These are phyloP conservation scores for Ceratobasidium theobromae DNA, from an alignment of 1,284 basidiomycete genomes.

Conservation along the genomic window DNA sequence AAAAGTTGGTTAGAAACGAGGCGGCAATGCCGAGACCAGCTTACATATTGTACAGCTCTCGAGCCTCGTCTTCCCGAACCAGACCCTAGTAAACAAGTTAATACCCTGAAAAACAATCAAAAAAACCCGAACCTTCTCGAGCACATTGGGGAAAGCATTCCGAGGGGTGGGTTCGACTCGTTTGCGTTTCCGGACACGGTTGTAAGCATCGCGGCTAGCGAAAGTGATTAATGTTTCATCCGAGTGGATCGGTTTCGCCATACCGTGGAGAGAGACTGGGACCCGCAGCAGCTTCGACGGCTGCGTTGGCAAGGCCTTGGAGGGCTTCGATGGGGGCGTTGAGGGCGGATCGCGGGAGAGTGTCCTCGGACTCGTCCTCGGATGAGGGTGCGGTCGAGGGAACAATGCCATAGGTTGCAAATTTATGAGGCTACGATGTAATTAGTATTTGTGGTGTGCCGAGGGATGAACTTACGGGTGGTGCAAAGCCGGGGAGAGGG, in stretches of 20 bases:
- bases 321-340: slow-evolving; percentile 92
- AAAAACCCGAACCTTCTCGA: slow-evolving; percentile 64
- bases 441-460: not conserved
- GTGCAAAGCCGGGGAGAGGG: slow-evolving; percentile 83
- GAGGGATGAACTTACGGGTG: slow-evolving; percentile 60
- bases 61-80: slow-evolving; percentile 72
- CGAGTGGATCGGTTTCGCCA: not conserved
- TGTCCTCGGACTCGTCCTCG: slow-evolving; percentile 85
- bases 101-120: not conserved
- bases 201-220: slow-evolving; percentile 22
- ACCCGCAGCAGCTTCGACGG: slow-evolving; percentile 84
- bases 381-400: slow-evolving; percentile 78
- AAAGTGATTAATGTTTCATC: not conserved
- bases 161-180: slow-evolving; percentile 83
- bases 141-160: slow-evolving; percentile 80
- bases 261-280: slow-evolving; percentile 47
- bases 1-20: slow-evolving; percentile 40
- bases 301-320: slow-evolving; percentile 89
- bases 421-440: slow-evolving; percentile 71
- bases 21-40: slow-evolving; percentile 34
- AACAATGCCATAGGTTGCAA: slow-evolving; percentile 86
- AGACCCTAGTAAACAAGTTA: slow-evolving; percentile 52
- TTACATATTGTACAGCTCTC: slow-evolving; percentile 81
- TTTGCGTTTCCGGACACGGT: slow-evolving; percentile 76
- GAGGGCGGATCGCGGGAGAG: slow-evolving; percentile 73